Evolutionary conservation across 2,329 filamentous ascomycete genomes (phyloP).

Genomic region (Cladosporium cucumerinum): DNA sequence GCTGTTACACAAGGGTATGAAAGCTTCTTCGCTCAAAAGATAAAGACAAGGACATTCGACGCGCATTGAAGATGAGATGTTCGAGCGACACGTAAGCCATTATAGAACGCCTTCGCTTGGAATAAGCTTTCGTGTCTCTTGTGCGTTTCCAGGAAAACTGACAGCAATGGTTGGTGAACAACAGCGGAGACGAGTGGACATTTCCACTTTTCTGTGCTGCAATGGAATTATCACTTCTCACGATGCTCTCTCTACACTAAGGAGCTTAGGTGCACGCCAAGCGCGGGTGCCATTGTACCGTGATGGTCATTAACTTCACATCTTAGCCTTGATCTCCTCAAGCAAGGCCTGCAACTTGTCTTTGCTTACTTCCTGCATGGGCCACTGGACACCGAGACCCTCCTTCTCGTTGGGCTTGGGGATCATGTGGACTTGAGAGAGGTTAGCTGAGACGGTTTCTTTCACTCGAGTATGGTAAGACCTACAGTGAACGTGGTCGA

Average conservation of each 20-base stretch:
- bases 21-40: background rate
- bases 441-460: slow-evolving; percentile 34
- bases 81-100: background rate
- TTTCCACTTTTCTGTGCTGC: background rate
- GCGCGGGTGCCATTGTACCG: slow-evolving; percentile 4
- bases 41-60: background rate
- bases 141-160: background rate
- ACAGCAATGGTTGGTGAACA: background rate
- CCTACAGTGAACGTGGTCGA: slow-evolving; percentile 70
- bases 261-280: slow-evolving; percentile 2
- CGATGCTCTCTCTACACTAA: background rate
- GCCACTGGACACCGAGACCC: slow-evolving; percentile 79
- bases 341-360: slow-evolving; percentile 73
- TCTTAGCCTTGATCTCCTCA: slow-evolving; percentile 85
- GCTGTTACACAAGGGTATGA: background rate
- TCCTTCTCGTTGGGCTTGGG: slow-evolving; percentile 85
- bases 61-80: background rate
- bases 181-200: background rate
- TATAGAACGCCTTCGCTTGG: background rate
- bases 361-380: slow-evolving; percentile 71
- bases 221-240: background rate
- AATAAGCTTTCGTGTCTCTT: background rate
- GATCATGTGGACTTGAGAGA: slow-evolving; percentile 84
- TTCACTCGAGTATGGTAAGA: background rate
- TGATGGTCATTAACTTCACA: slow-evolving; percentile 48